phyloP scores from a whole-genome alignment of 2,329 filamentous ascomycete species.

The Pseudogymnoascus sp. region DNA sequence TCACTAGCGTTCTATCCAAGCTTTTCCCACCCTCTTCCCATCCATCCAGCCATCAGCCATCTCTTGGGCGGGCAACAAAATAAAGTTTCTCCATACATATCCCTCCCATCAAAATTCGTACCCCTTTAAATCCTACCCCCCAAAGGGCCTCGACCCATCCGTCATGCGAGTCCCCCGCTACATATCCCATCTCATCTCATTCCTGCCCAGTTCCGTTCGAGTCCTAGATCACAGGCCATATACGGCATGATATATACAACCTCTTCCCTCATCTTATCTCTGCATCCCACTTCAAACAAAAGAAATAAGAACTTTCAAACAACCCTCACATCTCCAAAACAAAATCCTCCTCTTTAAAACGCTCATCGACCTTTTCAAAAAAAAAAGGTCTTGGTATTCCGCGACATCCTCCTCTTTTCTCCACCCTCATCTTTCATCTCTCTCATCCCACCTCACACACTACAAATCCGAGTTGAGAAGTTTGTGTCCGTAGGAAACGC shows the following conservation, averaged over 20 bases:
- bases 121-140: neutral
- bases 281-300: neutral
- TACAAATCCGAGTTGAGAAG: constrained; percentile 4
- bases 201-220: neutral
- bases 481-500: neutral
- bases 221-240: constrained; percentile 9
- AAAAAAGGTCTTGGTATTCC: neutral
- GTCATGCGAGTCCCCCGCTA: neutral
- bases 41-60: neutral
- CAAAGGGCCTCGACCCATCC: neutral
- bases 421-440: neutral
- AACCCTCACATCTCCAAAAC: neutral
- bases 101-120: neutral
- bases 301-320: neutral
- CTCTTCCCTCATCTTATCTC: neutral
- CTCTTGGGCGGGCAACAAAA: neutral
- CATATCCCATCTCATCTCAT: neutral
- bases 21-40: neutral
- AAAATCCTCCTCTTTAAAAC: constrained; percentile 6
- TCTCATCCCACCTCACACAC: neutral
- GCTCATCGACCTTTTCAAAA: neutral
- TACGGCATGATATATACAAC: constrained; percentile 7
- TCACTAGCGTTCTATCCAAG: constrained; percentile 8
- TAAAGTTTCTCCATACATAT: neutral
- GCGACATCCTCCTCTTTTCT: neutral